These are phyloP conservation scores for Lupinus albus DNA, from an alignment of 306 rosid species.

Conservation along the genomic window DNA sequence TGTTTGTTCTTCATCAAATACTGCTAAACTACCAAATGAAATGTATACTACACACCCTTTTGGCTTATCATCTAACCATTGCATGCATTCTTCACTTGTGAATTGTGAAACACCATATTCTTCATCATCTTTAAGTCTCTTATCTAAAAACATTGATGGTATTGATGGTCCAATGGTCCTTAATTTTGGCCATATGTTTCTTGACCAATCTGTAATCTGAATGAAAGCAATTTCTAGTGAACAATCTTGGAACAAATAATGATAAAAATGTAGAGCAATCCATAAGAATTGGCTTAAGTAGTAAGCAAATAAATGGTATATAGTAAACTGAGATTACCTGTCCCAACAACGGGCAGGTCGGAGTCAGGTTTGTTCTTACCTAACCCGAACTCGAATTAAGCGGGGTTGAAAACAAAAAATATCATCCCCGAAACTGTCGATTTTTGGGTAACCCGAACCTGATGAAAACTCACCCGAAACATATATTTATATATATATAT, in stretches of 20 bases:
- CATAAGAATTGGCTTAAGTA: too few relatives aligned
- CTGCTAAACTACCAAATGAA: constrained; percentile 26
- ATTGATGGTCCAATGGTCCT: constrained; percentile 39
- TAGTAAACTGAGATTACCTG: too few relatives aligned
- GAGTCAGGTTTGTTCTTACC: too few relatives aligned
- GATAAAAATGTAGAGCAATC: too few relatives aligned
- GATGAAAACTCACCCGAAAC: too few relatives aligned
- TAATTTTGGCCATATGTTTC: constrained; percentile 29
- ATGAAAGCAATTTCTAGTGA: background rate
- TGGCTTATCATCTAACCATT: constrained; percentile 35
- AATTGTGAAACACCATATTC: constrained; percentile 4
- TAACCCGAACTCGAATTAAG: too few relatives aligned
- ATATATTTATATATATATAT: too few relatives aligned
- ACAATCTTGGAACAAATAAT: background rate
- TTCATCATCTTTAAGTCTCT: constrained; percentile 1
- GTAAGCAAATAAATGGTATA: too few relatives aligned
- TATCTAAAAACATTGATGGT: constrained; percentile 32
- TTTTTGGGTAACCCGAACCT: too few relatives aligned
- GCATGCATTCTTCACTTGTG: constrained; percentile 32
- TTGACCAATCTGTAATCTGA: constrained; percentile 13
- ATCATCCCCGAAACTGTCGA: too few relatives aligned
- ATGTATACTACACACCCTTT: constrained; percentile 22
- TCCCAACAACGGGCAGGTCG: too few relatives aligned
- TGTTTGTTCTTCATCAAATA: background rate
- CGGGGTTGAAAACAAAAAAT: too few relatives aligned